A percentile compares a stretch with the other conserved stretches of the same genome.
Conservation (phyloP, 2,329 filamentous ascomycete species). For the Diaporthe citriasiana region DNA sequence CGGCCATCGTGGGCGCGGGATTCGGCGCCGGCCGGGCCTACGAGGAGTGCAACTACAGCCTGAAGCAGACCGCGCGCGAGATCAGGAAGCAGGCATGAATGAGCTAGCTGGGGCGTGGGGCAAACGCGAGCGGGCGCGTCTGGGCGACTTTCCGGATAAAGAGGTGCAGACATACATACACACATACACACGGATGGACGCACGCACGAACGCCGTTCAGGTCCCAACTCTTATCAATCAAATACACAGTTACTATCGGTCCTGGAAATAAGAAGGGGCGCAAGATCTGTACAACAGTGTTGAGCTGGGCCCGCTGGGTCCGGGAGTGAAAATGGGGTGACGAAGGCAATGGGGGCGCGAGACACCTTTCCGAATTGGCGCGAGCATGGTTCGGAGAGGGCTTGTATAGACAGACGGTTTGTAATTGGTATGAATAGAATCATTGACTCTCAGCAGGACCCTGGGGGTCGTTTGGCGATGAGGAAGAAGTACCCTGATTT, state of each 20-base stretch:
- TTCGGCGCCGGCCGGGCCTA: conserved; percentile 97
- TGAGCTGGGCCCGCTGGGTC: conserved; percentile 21
- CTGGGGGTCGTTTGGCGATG: background rate
- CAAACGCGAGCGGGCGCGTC: background rate
- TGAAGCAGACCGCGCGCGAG: conserved; percentile 73
- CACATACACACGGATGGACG: background rate
- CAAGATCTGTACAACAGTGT: conserved; percentile 38
- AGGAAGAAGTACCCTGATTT: background rate
- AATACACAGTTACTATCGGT: background rate
- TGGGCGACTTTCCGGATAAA: background rate
- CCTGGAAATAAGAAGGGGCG: background rate
- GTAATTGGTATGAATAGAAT: conserved; percentile 41
- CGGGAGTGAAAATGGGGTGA: background rate
- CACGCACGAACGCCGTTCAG: background rate
- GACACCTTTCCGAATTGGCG: background rate
- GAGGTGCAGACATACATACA: conserved; percentile 2
- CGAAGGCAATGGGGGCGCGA: background rate
- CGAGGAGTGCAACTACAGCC: conserved; percentile 94
- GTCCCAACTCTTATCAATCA: background rate
- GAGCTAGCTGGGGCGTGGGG: background rate
- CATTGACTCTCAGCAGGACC: conserved; percentile 36
- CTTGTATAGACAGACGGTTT: conserved; percentile 36
- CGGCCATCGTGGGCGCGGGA: conserved; percentile 92
- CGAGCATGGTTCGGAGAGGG: conserved; percentile 11
- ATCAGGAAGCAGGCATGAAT: conserved; percentile 65